Evolutionary conservation across 2,329 filamentous ascomycete genomes (phyloP), one percentile per base, ranked within the genome.

Genomic region (Rutstroemia sp.): DNA sequence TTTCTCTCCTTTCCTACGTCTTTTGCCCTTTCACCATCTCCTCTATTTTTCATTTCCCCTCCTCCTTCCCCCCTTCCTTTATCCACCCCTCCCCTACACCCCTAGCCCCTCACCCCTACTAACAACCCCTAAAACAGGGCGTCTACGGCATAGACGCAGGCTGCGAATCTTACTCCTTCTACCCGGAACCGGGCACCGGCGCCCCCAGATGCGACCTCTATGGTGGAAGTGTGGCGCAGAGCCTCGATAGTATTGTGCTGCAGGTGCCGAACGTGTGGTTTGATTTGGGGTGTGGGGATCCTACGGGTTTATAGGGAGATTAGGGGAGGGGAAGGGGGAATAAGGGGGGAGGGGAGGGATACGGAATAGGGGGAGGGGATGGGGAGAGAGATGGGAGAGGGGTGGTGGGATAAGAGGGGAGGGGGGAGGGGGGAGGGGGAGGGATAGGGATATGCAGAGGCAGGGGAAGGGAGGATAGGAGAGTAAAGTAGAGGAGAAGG

Each of bases 251-350:
- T 30, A 58, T 66, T 27, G 59, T 60, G 47, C 37, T 34, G 3
- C 53, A 62, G 18, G 59, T 62, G 4, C 60, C 62, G n/a, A 58
- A 62, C 54, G 49, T 62, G 3, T 67, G 63, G 63, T 66, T 57
- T 58, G 65, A 67, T 62, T 44, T 67, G n/a, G 61, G 38, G 14
- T 65, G 63, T 59, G 63, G 63, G 47, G 48, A 59, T 57, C 62
- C 62, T 23, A 27, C 2, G 21, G 9, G 41, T 19, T 23, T 46
- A 18, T 46, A 18, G 23, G 23, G 23, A 4, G 23, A 4, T 23
- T 42, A 3, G 16, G 39, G 8, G 39, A 23, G 4, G 23, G 2
- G 23, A 4, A 5, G 39, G 8, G 1, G 39, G 16, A 9, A 1
- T 3, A 2, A 7, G 6, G 10, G 38, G 38, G 12, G 18, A 9